Base-by-base conservation (phyloP, 2,329 filamentous ascomycete genomes). In the Aspergillus costaricaensis region DNA sequence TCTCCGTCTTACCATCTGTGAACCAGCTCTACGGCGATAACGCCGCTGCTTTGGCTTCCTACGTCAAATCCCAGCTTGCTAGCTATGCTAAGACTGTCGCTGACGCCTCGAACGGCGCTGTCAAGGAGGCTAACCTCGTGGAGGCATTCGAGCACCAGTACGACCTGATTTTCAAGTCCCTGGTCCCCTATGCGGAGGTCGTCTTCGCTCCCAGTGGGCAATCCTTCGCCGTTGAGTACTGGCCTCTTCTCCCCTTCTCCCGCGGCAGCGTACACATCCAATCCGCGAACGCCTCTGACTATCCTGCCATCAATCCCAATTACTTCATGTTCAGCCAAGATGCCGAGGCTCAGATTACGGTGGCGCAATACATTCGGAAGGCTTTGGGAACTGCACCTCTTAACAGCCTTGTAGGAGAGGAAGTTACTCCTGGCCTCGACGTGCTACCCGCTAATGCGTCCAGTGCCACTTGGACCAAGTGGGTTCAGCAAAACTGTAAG, bases 291-390 rank as follows among this genome's bases (percentile, higher is more conserved):
- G 53, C 67, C 10, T 59, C 57, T 2, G n/a, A 62, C 14, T 53
- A 63, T 30, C 58, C 70, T 12, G 39, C 62, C 14, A 70, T 72
- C 58, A 70, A 72, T 49, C 70, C 70, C 2, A 71, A 70, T 38
- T 72, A 70, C 48, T 71, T 71, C 49, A 70, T 68, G 67, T 67
- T 72, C 19, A 57, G 60, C 4, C 64, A 65, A 19, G 70, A 70
- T 39, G 39, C 64, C 10, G 51, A 53, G 3, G 58, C 66, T 4
- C 66, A 72, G 49, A 61, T 60, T 43, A 63, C 65, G 32, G 60
- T 71, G 8, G 67, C 68, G 23, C 51, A 51, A 8, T 71, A 62
- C 10, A 54, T 59, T 15, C 41, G 57, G 30, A 59, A 59, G 39
- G 39, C 56, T 2, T 51, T 58, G 27, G 17, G 27, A 1, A 58